Evolutionary conservation across 768 basidiomycete species (phyloP).

Genomic region (Mycena galericulata): DNA sequence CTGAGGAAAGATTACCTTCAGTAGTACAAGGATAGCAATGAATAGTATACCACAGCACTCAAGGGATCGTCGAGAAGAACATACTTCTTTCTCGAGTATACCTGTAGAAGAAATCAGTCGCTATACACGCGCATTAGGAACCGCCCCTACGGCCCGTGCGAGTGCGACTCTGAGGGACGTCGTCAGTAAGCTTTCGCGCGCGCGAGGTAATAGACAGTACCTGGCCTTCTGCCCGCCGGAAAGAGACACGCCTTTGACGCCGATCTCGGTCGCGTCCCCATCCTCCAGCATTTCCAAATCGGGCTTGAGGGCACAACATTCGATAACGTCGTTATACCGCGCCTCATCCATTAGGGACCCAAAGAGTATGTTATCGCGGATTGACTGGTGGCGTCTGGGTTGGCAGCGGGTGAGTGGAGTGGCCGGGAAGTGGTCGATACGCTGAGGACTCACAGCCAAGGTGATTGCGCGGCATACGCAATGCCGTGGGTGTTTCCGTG

Average conservation of each 20-base stretch:
- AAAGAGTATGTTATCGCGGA: constrained; percentile 86
- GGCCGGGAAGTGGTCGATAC: constrained; percentile 37
- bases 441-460: constrained; percentile 79
- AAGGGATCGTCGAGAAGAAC: constrained; percentile 71
- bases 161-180: constrained; percentile 61
- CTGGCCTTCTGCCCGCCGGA: constrained; percentile 73
- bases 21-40: neutral
- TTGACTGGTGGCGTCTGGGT: constrained; percentile 55
- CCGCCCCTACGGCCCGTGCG: constrained; percentile 60
- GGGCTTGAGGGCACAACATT: constrained; percentile 83
- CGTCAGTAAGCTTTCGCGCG: neutral
- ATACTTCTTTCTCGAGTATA: constrained; percentile 63
- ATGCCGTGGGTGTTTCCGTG: constrained; percentile 71
- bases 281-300: constrained; percentile 92
- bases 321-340: constrained; percentile 79
- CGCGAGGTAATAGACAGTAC: too few species aligned
- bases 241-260: constrained; percentile 59
- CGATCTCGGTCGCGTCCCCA: constrained; percentile 81
- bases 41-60: constrained; percentile 63
- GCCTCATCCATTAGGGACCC: constrained; percentile 78
- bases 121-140: neutral
- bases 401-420: neutral
- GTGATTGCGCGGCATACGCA: constrained; percentile 80
- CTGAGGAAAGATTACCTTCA: constrained; percentile 42
- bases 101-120: neutral